Evolutionary conservation across 2,329 filamentous ascomycete genomes (phyloP).

Genomic region (Coniochaeta prunicola): DNA sequence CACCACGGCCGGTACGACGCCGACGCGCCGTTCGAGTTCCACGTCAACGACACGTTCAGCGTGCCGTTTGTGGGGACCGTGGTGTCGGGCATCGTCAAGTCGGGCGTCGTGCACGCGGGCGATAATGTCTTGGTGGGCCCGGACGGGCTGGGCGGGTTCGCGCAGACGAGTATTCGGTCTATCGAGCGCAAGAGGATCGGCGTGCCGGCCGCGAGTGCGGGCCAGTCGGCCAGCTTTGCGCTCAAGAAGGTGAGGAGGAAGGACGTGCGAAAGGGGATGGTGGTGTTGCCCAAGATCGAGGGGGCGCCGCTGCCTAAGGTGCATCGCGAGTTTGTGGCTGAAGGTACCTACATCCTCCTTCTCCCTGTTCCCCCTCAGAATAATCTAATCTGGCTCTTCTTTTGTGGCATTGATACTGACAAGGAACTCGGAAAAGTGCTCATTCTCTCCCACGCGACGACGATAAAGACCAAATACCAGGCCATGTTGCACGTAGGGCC

Average conservation of each 20-base stretch:
- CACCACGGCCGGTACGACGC: constrained; percentile 90
- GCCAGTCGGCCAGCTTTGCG: constrained; percentile 88
- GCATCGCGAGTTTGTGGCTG: constrained; percentile 69
- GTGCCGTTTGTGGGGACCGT: constrained; percentile 96
- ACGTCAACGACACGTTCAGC: constrained; percentile 96
- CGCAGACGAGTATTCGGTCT: constrained; percentile 75
- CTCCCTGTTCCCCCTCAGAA: neutral
- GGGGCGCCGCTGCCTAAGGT: constrained; percentile 64
- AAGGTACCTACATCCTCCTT: constrained; percentile 41
- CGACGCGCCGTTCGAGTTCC: constrained; percentile 84
- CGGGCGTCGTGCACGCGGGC: constrained; percentile 81
- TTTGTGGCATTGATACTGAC: neutral
- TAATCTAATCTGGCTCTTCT: neutral
- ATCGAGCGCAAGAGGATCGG: constrained; percentile 92
- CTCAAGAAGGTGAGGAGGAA: constrained; percentile 80
- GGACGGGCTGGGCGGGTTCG: constrained; percentile 85
- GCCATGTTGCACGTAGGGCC: constrained; percentile 97
- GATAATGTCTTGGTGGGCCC: constrained; percentile 85
- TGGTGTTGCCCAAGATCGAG: constrained; percentile 79
- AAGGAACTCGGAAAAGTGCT: constrained; percentile 50
- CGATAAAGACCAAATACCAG: constrained; percentile 94
- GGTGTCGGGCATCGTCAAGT: constrained; percentile 87
- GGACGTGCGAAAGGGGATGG: constrained; percentile 97
- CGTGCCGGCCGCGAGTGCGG: constrained; percentile 81
- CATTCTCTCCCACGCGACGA: constrained; percentile 92